Percentiles rank a stretch among this genome's conserved stretches.
Evolutionary conservation across 2,329 filamentous ascomycete genomes (phyloP).

Genomic region (Phyllachora maydis): DNA sequence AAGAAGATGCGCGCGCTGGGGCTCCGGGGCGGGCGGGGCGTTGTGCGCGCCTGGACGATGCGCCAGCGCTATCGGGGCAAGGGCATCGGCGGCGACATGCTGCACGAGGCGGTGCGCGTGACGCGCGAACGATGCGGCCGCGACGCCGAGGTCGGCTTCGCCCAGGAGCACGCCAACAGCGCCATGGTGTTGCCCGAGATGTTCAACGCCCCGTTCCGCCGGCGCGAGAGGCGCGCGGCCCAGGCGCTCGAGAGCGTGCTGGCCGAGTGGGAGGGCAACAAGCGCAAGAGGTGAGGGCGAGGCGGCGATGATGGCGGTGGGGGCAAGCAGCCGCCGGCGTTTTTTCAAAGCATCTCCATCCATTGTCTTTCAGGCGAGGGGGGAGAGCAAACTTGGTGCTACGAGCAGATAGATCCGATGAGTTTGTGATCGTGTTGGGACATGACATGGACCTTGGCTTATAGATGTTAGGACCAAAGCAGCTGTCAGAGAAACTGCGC

Average conservation of each 20-base stretch:
- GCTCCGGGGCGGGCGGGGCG: constrained; percentile 38
- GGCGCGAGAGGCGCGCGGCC: constrained; percentile 34
- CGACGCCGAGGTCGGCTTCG: constrained; percentile 50
- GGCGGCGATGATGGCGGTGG: too few relatives aligned
- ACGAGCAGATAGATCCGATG: too few relatives aligned
- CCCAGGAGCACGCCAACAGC: constrained; percentile 58
- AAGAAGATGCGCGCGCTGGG: constrained; percentile 16
- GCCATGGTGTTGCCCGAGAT: constrained; percentile 36
- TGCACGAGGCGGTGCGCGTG: constrained; percentile 50
- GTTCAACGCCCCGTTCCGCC: constrained; percentile 40
- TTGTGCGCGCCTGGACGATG: constrained; percentile 72
- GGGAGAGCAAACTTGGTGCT: too few relatives aligned
- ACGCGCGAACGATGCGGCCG: constrained; percentile 49
- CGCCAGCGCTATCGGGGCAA: constrained; percentile 44
- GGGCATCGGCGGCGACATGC: constrained; percentile 51
- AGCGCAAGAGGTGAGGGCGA: constrained; percentile 23
- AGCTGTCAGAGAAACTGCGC: too few relatives aligned
- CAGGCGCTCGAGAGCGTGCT: constrained; percentile 29
- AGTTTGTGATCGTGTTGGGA: too few relatives aligned
- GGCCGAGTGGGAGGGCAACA: constrained; percentile 22
- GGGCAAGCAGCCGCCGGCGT: too few relatives aligned
- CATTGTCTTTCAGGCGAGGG: too few relatives aligned
- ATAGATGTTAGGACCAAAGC: too few relatives aligned
- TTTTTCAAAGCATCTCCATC: too few relatives aligned
- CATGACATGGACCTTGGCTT: too few relatives aligned